Base-by-base conservation (phyloP, 257 asterid species). In the Mentha longifolia region DNA sequence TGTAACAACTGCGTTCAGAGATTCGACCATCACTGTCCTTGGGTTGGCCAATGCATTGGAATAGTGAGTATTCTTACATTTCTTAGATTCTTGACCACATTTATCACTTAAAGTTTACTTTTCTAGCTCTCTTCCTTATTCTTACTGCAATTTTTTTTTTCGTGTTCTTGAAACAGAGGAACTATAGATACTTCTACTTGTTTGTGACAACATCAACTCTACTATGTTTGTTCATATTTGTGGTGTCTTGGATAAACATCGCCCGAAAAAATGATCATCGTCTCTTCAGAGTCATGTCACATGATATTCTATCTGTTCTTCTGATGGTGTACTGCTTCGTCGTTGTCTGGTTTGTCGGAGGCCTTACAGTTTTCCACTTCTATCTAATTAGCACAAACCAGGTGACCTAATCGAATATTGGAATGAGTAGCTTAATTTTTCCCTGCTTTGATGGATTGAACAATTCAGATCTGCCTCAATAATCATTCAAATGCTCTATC, bases 41-140 rank as follows among this genome's bases (percentile, higher is more conserved):
- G 95, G 95, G 86, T 90, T 66, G 95, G 97, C 43, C 97, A 90
- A 52, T 90, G 97, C 86, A 88, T 90, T 72, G 97, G 97, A 41
- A 57, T 82, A 56, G 96, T 89, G 80, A 84, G 94, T 84, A 46
- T 62, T 55, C 65, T 41, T 30, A 60, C 63, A 22, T 28, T 28
- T 42, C 14, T 42, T 42, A 10, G 4, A 16, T 30, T 35, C 61
- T 59, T 25, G 39, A 58, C 7, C 62, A 43, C 39, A 3, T 55
- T 41, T 41, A 41, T 54, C 4, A 13, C 52, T 51, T 20, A 1
- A n/a, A 37, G 37, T 39, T 54, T 19, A 33, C 13, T 1, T 17
- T n/a, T 15, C 30, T 9, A 52, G n/a, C 15, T 28, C n/a, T n/a
- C 9, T 5, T 57, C 17, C 63, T 57, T 2, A 6, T 28, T 12